Percentiles rank a stretch among this genome's conserved stretches.
phyloP scores from a whole-genome alignment of 192 early-diverging fungal genomes.

The Backusella macrospora region DNA sequence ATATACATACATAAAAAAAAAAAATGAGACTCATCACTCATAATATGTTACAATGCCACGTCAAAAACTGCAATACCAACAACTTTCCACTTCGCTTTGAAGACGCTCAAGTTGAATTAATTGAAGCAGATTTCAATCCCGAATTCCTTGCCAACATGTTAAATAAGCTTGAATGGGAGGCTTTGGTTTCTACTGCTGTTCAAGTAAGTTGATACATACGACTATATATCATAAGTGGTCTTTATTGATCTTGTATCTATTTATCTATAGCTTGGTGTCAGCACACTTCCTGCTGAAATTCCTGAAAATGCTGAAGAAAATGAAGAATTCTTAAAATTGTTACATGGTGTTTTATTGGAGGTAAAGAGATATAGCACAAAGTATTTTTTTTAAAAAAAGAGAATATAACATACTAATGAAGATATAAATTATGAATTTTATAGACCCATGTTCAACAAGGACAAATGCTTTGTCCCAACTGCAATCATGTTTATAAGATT shows the following conservation, averaged over 20 bases:
- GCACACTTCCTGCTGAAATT: slow-evolving; percentile 60
- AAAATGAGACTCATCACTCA: slow-evolving; percentile 93
- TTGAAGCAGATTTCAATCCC: slow-evolving; percentile 86
- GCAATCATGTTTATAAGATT: slow-evolving; percentile 89
- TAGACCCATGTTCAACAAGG: slow-evolving; percentile 86
- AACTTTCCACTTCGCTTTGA: slow-evolving; percentile 91
- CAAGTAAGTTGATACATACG: slow-evolving; percentile 51
- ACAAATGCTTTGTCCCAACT: slow-evolving; percentile 90
- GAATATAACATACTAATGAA: too few species aligned
- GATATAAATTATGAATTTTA: not conserved
- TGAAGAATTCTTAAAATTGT: slow-evolving; percentile 67
- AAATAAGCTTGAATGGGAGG: slow-evolving; percentile 79
- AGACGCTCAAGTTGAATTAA: slow-evolving; percentile 79
- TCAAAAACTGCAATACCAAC: slow-evolving; percentile 88
- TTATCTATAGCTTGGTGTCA: slow-evolving; percentile 64
- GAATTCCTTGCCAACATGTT: slow-evolving; percentile 85
- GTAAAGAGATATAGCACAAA: slow-evolving; percentile 46
- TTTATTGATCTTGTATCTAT: not conserved
- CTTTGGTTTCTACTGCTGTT: slow-evolving; percentile 62
- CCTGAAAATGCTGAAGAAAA: slow-evolving; percentile 63
- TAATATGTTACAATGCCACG: slow-evolving; percentile 99
- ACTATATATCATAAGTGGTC: not conserved
- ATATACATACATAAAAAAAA: not conserved
- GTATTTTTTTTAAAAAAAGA: not conserved
- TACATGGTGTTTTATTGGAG: slow-evolving; percentile 84